phyloP scores from a whole-genome alignment of 768 basidiomycete genomes.

The Hortiboletus flavorubellus region DNA sequence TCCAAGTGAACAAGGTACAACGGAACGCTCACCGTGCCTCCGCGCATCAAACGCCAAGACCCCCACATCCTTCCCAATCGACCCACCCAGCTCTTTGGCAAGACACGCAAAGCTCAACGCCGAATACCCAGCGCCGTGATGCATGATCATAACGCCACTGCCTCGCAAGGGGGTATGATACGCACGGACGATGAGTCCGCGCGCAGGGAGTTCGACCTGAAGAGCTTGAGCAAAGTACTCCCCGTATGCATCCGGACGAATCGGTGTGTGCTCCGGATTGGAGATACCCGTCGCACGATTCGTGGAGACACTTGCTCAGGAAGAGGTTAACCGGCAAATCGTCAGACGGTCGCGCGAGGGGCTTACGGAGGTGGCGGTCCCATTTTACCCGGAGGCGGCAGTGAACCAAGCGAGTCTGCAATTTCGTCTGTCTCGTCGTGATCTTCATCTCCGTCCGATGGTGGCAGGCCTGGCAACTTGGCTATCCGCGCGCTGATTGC shows the following conservation, averaged over 20 bases:
- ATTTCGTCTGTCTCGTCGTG: slow-evolving; percentile 47
- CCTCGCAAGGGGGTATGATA: slow-evolving; percentile 74
- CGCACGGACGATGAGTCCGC: slow-evolving; percentile 66
- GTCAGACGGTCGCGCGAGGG: neutral
- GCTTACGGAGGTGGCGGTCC: slow-evolving; percentile 65
- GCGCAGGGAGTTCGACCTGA: slow-evolving; percentile 63
- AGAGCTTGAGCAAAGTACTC: slow-evolving; percentile 77
- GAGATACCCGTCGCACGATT: slow-evolving; percentile 35
- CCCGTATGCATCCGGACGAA: slow-evolving; percentile 56
- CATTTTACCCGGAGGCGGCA: slow-evolving; percentile 49
- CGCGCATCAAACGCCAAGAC: slow-evolving; percentile 80
- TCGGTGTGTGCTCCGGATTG: slow-evolving; percentile 66
- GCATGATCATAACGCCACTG: slow-evolving; percentile 79
- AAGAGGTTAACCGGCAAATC: slow-evolving; percentile 15
- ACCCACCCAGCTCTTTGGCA: slow-evolving; percentile 68
- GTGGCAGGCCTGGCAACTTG: slow-evolving; percentile 63
- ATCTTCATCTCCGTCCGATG: slow-evolving; percentile 39
- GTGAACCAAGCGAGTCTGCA: slow-evolving; percentile 53
- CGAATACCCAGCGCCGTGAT: slow-evolving; percentile 93
- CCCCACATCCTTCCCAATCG: slow-evolving; percentile 70
- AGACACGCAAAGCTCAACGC: slow-evolving; percentile 88
- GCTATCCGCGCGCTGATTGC: slow-evolving; percentile 72
- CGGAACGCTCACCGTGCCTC: slow-evolving; percentile 68
- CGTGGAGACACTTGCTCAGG: slow-evolving; percentile 27
- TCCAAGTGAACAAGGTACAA: neutral